Base-by-base conservation (phyloP, 306 rosid genomes). In the Corylus heterophylla region DNA sequence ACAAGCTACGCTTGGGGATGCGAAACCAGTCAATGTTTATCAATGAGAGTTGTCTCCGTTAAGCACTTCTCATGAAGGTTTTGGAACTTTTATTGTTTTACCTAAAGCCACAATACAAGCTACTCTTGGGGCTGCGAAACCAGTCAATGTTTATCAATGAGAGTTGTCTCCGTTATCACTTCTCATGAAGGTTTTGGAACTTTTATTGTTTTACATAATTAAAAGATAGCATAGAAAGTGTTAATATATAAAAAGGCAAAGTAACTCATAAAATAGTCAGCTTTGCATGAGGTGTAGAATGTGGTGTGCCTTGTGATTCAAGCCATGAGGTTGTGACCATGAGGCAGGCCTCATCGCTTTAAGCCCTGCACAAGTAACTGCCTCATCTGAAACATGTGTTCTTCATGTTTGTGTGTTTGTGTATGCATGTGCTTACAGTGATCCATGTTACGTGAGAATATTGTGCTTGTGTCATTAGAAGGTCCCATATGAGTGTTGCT, bases 391-490 rank as follows among this genome's bases (percentile, higher is more conserved):
- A 42, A 9, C 22, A 31, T 61, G 20, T 14, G 7, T 35, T 49
- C 12, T 14, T 20, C 31, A 9, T 3, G 66, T n/a, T 79, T 22
- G 52, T 76, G 64, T 49, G 17, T 27, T 45, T 56, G 49, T 69
- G 48, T 14, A 78, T 79, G 47, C 48, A 56, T 77, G 76, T 47
- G 48, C 80, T 4, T 79, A 31, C 14, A 54, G 44, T 39, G 44
- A 71, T 51, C 54, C 81, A 58, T 79, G 69, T 79, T 76, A 83
- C 82, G 71, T 80, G 76, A 49, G 79, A 50, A 27, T 50, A 55
- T 45, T 61, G 75, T 69, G 79, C 54, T 79, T 87, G 88, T 80
- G 78, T 79, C 79, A 80, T 78, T 64, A 81, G 59, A 78, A 14
- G 42, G 69, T 85, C 75, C 79, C 83, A 73, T 69, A 16, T 27